A percentile compares a stretch with the other conserved stretches of the same genome.
These are phyloP conservation scores for Coemansia biformis DNA, from an alignment of 192 early-diverging fungal species.

Conservation along the genomic window DNA sequence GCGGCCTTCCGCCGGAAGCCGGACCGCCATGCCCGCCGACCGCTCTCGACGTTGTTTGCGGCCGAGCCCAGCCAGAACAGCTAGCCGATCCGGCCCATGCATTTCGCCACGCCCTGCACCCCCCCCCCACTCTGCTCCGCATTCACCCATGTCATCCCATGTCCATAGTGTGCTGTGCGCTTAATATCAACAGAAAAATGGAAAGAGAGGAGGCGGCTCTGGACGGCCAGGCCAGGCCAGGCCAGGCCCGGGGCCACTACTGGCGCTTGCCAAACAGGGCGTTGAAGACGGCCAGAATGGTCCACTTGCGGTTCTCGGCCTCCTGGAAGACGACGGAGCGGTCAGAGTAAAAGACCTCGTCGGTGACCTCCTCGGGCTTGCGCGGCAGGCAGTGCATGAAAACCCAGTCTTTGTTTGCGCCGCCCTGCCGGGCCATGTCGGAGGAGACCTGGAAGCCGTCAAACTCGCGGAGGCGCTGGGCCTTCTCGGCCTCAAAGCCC, in stretches of 20 bases:
- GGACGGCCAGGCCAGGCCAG: too few species aligned
- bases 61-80: not conserved
- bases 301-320: slow-evolving; percentile 99
- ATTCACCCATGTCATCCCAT: too few species aligned
- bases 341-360: slow-evolving; percentile 89
- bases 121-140: too few species aligned
- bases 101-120: too few species aligned
- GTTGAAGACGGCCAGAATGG: slow-evolving; percentile 82
- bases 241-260: too few species aligned
- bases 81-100: too few species aligned
- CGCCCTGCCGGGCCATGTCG: slow-evolving; percentile 70
- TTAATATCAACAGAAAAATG: too few species aligned
- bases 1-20: not conserved
- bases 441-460: slow-evolving; percentile 83
- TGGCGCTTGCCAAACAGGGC: slow-evolving; percentile 47
- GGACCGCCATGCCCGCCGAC: slow-evolving; percentile 22
- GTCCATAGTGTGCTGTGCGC: too few species aligned
- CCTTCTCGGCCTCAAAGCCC: slow-evolving; percentile 94
- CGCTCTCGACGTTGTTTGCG: slow-evolving; percentile 22
- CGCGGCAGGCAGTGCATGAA: slow-evolving; percentile 99
- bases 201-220: too few species aligned
- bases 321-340: slow-evolving; percentile 94
- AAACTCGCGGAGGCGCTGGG: slow-evolving; percentile 73
- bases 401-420: slow-evolving; percentile 83
- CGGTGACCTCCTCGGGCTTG: slow-evolving; percentile 94